Conservation (phyloP, 257 asterid genomes). For the Gynochthodes officinalis region DNA sequence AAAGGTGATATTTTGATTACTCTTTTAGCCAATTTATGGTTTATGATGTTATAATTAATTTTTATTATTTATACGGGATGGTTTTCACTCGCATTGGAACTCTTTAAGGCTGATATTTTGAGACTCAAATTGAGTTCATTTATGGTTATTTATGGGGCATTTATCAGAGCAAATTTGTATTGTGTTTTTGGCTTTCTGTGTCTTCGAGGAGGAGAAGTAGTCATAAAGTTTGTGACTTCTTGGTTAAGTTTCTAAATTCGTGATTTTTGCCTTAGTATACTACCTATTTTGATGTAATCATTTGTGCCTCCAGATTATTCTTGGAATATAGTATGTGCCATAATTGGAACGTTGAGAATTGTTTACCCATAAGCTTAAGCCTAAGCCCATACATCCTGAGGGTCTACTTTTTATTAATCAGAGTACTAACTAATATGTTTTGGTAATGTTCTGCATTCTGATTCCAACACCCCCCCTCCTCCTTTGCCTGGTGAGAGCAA, state of each 20-base stretch:
- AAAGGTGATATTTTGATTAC: slow-evolving; percentile 32
- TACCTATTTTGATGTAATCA: no score
- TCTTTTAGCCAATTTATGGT: background rate
- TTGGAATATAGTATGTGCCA: background rate
- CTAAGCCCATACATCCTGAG: background rate
- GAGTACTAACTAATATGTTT: background rate
- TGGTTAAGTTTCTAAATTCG: background rate
- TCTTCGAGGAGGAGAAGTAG: background rate
- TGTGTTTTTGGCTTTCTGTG: background rate
- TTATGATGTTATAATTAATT: background rate
- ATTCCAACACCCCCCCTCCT: background rate
- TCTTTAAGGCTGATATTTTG: background rate
- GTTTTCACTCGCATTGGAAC: background rate
- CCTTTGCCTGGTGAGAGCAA: background rate
- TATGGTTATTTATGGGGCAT: background rate
- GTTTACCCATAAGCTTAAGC: no score
- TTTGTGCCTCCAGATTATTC: no score
- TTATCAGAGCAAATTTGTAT: background rate
- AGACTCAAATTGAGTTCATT: background rate
- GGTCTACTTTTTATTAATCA: background rate
- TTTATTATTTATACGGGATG: background rate
- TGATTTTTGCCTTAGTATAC: background rate
- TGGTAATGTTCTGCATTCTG: background rate
- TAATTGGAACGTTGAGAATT: no score
- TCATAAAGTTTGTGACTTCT: background rate